A percentile compares a stretch with the other conserved stretches of the same genome.
phyloP scores from a whole-genome alignment of 768 basidiomycete genomes.

The Rhodotorula paludigena region DNA sequence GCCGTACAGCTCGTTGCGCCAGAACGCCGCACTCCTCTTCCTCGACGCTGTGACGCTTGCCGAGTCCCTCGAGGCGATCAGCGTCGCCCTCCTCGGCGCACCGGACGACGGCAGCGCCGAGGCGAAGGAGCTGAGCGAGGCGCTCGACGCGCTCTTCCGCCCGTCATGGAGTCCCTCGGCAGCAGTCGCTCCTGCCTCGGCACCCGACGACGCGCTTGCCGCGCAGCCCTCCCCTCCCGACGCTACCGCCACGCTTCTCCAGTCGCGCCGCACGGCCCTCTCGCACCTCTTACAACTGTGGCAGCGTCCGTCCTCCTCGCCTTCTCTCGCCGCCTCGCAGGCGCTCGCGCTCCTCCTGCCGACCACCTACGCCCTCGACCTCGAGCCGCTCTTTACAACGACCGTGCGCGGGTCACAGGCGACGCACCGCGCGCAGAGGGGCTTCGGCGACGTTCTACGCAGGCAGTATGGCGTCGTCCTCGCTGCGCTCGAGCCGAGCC shows the following conservation, averaged over 20 bases:
- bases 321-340: neutral
- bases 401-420: neutral
- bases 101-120: neutral
- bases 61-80: neutral
- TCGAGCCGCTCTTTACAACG: neutral
- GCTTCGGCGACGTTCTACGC: constrained; percentile 4
- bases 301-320: neutral
- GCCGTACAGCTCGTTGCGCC: neutral
- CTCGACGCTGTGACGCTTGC: constrained; percentile 2
- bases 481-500: constrained; percentile 1
- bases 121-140: neutral
- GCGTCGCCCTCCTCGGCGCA: neutral
- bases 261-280: neutral
- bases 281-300: constrained; percentile 17
- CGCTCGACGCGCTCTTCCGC: neutral
- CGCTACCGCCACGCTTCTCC: no score
- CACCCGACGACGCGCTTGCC: no score
- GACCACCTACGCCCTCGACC: neutral
- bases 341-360: constrained; percentile 20
- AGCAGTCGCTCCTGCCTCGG: no score
- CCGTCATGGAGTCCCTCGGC: neutral
- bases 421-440: neutral
- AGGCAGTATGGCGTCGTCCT: constrained; percentile 23
- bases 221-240: no score
- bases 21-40: constrained; percentile 4